Base-by-base conservation (phyloP, 345 rosid species). In the Sonneratia alba region DNA sequence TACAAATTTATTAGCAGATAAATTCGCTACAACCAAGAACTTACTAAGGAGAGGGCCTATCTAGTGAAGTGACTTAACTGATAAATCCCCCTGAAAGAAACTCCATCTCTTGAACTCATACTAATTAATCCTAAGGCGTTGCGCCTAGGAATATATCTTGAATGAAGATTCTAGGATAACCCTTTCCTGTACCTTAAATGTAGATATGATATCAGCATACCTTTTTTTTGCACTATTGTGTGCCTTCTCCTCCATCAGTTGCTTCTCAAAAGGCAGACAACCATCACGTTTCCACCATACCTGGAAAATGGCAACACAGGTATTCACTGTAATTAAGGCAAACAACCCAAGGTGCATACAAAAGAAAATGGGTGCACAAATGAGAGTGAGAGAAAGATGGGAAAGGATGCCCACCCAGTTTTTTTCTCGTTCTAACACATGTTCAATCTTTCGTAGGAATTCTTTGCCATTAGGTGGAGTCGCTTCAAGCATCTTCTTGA, bases 281-380 rank as follows among this genome's bases (percentile, higher is more conserved):
- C 98, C 98, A 83, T 95, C 98, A 63, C 98, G 94, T 81, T 95
- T 95, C 98, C 99, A 95, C 98, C 98, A 95, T 32, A 90, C 90
- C 99, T 95, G 77, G 66, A 43, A 76, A 73, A 93, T 90, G 77
- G 66, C 51, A 76, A 72, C 62, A 79, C 42, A 36, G 45, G 6
- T 21, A 34, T 57, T 66, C 10, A 3, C 73, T 24, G 72, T 36
- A 71, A 75, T 51, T 71, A 42, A 59, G 62, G 65, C 19, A 72
- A 53, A 76, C 48, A 65, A 32, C 34, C 2, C 8, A 40, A n/a
- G 55, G 12, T 16, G 36, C 21, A 53, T 62, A 3, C 27, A 16
- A 21, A 40, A 68, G 24, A 71, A n/a, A 64, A 38, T 34, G 8
- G 22, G 22, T 40, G 27, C 16, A 27, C 37, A 6, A 15, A 14